A percentile compares a stretch with the other conserved stretches of the same genome.
phyloP scores from a whole-genome alignment of 2,329 filamentous ascomycete genomes.

The Immersiporthe knoxdaviesiana region DNA sequence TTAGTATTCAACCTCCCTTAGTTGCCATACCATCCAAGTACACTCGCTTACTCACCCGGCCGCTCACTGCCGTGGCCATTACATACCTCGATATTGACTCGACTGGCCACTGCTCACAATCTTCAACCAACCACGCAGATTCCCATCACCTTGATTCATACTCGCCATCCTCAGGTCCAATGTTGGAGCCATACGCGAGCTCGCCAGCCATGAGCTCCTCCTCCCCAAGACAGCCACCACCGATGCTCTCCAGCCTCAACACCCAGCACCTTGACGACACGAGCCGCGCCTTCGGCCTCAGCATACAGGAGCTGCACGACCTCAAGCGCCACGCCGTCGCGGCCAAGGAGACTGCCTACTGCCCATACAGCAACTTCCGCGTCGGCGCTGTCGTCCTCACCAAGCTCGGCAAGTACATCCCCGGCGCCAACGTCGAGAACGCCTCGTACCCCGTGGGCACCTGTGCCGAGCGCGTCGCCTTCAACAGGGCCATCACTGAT shows the following conservation, averaged over 20 bases:
- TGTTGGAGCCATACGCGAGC: neutral
- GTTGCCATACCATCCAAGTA: too few relatives aligned
- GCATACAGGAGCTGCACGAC: conserved; percentile 63
- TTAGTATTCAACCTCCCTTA: neutral
- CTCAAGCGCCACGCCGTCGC: conserved; percentile 66
- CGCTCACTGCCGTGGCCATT: neutral
- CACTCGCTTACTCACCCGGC: too few relatives aligned
- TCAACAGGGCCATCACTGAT: conserved; percentile 75
- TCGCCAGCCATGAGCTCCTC: conserved; percentile 25
- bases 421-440: conserved; percentile 92
- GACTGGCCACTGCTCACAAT: neutral
- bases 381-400: conserved; percentile 83
- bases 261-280: conserved; percentile 34
- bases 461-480: conserved; percentile 89
- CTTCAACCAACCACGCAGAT: neutral
- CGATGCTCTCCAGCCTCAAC: conserved; percentile 34
- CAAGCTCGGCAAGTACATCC: conserved; percentile 49
- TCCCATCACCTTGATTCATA: neutral
- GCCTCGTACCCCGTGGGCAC: conserved; percentile 92
- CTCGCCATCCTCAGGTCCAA: neutral
- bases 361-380: conserved; percentile 90
- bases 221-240: conserved; percentile 20
- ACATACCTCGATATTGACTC: neutral
- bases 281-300: conserved; percentile 54
- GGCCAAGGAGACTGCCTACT: conserved; percentile 82